Evolutionary conservation across 257 asterid species (phyloP).

Genomic region (Nicotiana attenuata): DNA sequence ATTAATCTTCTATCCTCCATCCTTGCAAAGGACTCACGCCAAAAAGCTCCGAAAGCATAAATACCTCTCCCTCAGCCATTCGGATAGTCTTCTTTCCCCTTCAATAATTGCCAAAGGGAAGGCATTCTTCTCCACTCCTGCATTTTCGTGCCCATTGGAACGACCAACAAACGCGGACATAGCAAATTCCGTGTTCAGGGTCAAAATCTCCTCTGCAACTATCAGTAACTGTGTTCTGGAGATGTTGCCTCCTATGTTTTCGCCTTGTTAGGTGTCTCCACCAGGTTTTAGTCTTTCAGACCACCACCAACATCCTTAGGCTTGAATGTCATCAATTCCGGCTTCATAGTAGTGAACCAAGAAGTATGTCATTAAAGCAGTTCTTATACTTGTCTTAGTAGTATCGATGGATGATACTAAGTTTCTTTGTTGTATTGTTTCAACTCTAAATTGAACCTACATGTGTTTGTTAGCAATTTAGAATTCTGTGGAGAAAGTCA

Average conservation of each 20-base stretch:
- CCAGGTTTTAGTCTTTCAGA: too few species aligned
- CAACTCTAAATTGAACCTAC: background rate
- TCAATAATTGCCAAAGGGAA: background rate
- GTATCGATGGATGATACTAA: background rate
- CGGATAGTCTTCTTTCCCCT: background rate
- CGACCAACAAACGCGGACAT: too few species aligned
- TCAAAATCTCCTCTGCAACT: too few species aligned
- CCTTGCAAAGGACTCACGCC: background rate
- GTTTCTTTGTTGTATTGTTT: background rate
- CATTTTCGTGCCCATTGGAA: too few species aligned
- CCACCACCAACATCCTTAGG: too few species aligned
- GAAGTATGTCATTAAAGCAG: background rate
- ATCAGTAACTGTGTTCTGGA: too few species aligned
- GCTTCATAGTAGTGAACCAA: background rate
- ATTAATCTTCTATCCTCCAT: too few species aligned
- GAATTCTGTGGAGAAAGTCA: background rate
- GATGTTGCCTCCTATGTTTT: too few species aligned
- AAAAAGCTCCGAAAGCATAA: background rate
- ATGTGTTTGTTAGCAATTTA: background rate
- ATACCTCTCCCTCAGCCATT: background rate
- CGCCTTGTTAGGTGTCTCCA: too few species aligned
- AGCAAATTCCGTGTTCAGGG: too few species aligned
- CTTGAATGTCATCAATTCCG: too few species aligned
- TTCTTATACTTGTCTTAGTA: background rate
- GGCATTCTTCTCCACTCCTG: background rate